A percentile compares a stretch with the other conserved stretches of the same genome.
phyloP scores from a whole-genome alignment of 306 rosid species.

The Quillaja saponaria region DNA sequence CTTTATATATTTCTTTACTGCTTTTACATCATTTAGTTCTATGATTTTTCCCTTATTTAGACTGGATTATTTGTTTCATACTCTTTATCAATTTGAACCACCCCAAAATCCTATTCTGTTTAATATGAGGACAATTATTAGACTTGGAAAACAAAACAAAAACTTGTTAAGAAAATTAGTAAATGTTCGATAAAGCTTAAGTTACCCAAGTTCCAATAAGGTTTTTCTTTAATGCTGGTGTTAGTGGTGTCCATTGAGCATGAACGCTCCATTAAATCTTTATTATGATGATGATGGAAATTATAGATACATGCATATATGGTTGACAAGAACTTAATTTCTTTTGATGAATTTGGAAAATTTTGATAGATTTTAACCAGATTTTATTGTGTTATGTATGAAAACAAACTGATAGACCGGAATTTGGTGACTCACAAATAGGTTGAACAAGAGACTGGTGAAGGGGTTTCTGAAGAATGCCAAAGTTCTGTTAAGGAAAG shows the following conservation, averaged over 20 bases:
- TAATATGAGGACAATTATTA: too few relatives aligned
- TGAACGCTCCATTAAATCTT: conserved; percentile 6
- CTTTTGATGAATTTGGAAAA: background rate
- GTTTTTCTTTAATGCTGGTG: too few relatives aligned
- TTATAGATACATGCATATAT: conserved; percentile 1
- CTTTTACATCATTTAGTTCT: background rate
- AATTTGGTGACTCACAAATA: conserved; percentile 31
- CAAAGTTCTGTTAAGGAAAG: conserved; percentile 50
- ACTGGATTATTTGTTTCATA: too few relatives aligned
- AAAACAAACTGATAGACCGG: background rate
- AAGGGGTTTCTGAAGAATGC: conserved; percentile 67
- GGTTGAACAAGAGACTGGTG: conserved; percentile 75
- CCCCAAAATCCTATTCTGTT: too few relatives aligned
- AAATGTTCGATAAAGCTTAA: too few relatives aligned
- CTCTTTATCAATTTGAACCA: too few relatives aligned
- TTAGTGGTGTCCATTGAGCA: background rate
- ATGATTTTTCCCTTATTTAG: background rate
- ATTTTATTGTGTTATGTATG: background rate
- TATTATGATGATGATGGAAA: conserved; percentile 8
- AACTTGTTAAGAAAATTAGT: too few relatives aligned
- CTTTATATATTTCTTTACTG: background rate
- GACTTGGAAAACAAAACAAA: too few relatives aligned
- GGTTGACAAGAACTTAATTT: background rate
- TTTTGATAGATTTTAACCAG: background rate
- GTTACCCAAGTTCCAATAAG: too few relatives aligned